Percentiles rank a stretch among this genome's conserved stretches.
phyloP scores from a whole-genome alignment of 805 yeast species.

The Metschnikowia gelsemii region DNA sequence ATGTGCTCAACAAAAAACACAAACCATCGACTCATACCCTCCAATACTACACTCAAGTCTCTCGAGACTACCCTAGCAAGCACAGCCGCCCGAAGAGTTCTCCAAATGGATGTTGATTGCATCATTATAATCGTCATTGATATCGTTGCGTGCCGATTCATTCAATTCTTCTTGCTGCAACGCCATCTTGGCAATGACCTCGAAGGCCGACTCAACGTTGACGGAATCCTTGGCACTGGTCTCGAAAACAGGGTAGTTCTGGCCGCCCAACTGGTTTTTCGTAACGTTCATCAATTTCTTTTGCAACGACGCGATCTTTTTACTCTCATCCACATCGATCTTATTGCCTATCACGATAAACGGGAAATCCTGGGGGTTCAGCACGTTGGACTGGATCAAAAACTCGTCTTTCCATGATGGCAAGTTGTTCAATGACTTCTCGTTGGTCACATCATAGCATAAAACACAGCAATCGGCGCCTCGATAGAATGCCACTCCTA shows the following conservation, averaged over 20 bases:
- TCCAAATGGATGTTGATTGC: slow-evolving; percentile 94
- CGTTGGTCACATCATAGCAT: slow-evolving; percentile 93
- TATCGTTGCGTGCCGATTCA: slow-evolving; percentile 63
- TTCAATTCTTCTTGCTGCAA: slow-evolving; percentile 91
- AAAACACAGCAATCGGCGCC: slow-evolving; percentile 98
- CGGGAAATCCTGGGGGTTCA: slow-evolving; percentile 93
- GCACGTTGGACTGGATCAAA: slow-evolving; percentile 86
- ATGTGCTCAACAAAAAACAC: not conserved
- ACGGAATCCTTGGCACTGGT: slow-evolving; percentile 98
- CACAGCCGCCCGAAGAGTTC: slow-evolving; percentile 73
- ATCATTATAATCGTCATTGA: slow-evolving; percentile 84
- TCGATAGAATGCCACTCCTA: slow-evolving; percentile 95
- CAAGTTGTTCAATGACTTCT: slow-evolving; percentile 85
- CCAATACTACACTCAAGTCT: too few species aligned
- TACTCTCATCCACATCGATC: slow-evolving; percentile 89
- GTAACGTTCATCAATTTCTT: slow-evolving; percentile 51
- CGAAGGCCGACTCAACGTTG: slow-evolving; percentile 93
- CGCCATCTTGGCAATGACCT: slow-evolving; percentile 93
- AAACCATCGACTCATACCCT: too few species aligned
- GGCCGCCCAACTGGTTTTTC: slow-evolving; percentile 55
- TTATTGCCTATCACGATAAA: slow-evolving; percentile 94
- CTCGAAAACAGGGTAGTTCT: slow-evolving; percentile 80
- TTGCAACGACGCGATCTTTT: slow-evolving; percentile 62
- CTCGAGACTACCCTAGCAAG: slow-evolving; percentile 64
- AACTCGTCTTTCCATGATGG: slow-evolving; percentile 95